Conservation (phyloP, 768 basidiomycete species). For the Pleurotus sapidus region DNA sequence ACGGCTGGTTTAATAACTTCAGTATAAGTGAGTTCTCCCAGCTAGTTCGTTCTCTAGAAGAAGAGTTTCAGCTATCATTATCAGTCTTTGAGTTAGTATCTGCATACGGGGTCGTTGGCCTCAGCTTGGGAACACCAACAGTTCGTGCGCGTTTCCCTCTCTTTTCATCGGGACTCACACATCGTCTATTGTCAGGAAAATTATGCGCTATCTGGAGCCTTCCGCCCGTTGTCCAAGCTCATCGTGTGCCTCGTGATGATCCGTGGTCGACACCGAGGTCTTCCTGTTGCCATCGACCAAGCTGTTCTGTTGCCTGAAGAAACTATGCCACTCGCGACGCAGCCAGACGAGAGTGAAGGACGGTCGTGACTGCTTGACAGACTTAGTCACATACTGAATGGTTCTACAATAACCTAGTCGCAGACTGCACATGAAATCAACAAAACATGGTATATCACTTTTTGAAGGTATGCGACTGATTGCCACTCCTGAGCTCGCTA, state of each 20-base stretch:
- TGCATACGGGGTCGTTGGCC: slow-evolving; percentile 84
- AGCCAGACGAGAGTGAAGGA: too few species aligned
- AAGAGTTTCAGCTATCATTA: background rate
- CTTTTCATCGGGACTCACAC: background rate
- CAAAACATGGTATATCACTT: slow-evolving; percentile 18
- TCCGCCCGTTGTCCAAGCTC: slow-evolving; percentile 80
- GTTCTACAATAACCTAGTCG: too few species aligned
- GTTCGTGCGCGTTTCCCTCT: slow-evolving; percentile 31
- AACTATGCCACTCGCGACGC: too few species aligned
- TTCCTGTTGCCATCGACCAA: slow-evolving; percentile 1
- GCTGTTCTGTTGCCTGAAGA: background rate
- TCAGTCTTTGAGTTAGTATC: slow-evolving; percentile 87
- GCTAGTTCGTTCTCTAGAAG: background rate
- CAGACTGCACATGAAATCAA: too few species aligned
- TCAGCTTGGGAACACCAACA: slow-evolving; percentile 79
- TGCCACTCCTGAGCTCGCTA: slow-evolving; percentile 65
- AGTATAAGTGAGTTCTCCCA: slow-evolving; percentile 51
- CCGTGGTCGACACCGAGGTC: background rate
- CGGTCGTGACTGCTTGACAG: too few species aligned
- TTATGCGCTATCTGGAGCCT: slow-evolving; percentile 76
- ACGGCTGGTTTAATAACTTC: slow-evolving; percentile 83
- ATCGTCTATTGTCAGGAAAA: slow-evolving; percentile 49
- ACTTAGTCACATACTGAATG: too few species aligned
- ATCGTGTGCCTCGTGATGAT: slow-evolving; percentile 88
- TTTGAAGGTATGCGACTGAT: slow-evolving; percentile 70